These are phyloP conservation scores for Styphnolobium japonicum DNA, from an alignment of 306 rosid species.

Conservation along the genomic window DNA sequence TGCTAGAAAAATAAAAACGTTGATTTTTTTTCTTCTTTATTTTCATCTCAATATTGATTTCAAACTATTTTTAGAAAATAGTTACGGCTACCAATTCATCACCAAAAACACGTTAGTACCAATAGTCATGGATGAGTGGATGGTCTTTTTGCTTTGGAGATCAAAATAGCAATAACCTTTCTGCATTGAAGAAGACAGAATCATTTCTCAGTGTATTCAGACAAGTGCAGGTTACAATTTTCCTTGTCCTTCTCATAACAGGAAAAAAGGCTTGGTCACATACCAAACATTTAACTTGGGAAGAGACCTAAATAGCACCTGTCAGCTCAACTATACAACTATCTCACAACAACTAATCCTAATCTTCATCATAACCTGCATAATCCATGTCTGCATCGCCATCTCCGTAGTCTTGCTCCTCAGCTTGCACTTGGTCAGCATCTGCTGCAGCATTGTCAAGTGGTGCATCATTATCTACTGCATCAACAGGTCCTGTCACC, in stretches of 20 bases:
- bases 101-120: too few relatives aligned
- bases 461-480: not conserved
- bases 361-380: slow-evolving; percentile 32
- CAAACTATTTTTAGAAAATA: too few relatives aligned
- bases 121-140: not conserved
- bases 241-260: not conserved
- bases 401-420: slow-evolving; percentile 35
- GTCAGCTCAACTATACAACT: slow-evolving; percentile 3
- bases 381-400: slow-evolving; percentile 32
- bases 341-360: not conserved
- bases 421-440: slow-evolving; percentile 23
- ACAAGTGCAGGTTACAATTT: not conserved
- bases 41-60: too few relatives aligned
- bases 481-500: not conserved
- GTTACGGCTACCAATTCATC: too few relatives aligned
- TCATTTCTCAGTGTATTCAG: not conserved
- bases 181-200: not conserved
- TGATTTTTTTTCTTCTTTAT: too few relatives aligned
- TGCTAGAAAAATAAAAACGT: too few relatives aligned
- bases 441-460: slow-evolving; percentile 7
- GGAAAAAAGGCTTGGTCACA: not conserved
- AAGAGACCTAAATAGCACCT: not conserved
- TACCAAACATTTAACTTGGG: not conserved
- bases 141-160: not conserved
- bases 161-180: not conserved